phyloP scores from a whole-genome alignment of 2,329 filamentous ascomycete genomes.

The Hypoxylon sp. region DNA sequence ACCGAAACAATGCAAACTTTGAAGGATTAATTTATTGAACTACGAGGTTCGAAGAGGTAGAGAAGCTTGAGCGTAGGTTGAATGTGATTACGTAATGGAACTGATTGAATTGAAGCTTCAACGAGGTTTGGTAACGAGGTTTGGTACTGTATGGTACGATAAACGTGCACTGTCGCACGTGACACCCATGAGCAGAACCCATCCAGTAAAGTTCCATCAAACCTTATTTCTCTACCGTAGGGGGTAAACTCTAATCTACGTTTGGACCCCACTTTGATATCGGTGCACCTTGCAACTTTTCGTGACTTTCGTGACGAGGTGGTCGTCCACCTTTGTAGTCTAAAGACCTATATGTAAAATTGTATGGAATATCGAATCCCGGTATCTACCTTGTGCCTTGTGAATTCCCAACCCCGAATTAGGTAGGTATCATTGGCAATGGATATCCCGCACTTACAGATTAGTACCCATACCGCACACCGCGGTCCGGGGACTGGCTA shows the following conservation, averaged over 20 bases:
- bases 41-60: background rate
- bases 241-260: background rate
- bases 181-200: conserved; percentile 36
- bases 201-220: conserved; percentile 1
- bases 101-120: conserved; percentile 9
- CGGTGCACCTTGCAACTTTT: background rate
- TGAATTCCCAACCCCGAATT: background rate
- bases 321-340: background rate
- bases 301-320: background rate
- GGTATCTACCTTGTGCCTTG: background rate
- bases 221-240: background rate
- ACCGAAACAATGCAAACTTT: background rate
- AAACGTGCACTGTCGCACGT: conserved; percentile 35
- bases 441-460: background rate
- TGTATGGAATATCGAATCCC: background rate
- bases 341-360: background rate
- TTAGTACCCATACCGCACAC: background rate
- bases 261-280: background rate
- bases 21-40: background rate
- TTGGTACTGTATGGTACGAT: background rate
- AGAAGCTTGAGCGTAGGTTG: background rate
- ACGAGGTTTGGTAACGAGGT: background rate
- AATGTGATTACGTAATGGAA: conserved; percentile 43
- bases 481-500: background rate
- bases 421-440: conserved; percentile 3